phyloP scores from a whole-genome alignment of 129 eudicot genomes.

The Centella asiatica region DNA sequence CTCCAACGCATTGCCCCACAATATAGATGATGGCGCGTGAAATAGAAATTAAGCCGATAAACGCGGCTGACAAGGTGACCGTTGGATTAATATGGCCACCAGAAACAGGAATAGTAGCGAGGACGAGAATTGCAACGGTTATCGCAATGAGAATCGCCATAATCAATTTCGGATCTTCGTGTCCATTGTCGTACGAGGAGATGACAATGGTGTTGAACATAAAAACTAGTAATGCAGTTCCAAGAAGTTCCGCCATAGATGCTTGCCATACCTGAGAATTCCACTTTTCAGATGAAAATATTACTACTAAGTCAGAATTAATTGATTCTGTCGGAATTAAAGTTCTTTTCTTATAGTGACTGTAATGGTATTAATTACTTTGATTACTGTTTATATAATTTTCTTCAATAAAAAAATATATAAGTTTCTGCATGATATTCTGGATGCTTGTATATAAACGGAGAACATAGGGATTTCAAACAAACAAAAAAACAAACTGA shows the following conservation, averaged over 20 bases:
- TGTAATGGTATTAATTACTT: too few species aligned
- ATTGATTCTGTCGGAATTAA: too few species aligned
- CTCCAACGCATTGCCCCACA: constrained; percentile 64
- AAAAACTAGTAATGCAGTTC: constrained; percentile 60
- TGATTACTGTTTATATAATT: too few species aligned
- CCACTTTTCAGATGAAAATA: too few species aligned
- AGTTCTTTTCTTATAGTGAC: too few species aligned
- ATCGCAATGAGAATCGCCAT: constrained; percentile 38
- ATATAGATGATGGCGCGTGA: constrained; percentile 62
- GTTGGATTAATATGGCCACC: constrained; percentile 83
- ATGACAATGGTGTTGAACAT: constrained; percentile 66
- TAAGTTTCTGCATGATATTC: too few species aligned
- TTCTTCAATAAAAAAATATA: too few species aligned
- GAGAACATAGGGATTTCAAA: too few species aligned
- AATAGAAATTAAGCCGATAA: constrained; percentile 59
- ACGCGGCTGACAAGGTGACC: constrained; percentile 65
- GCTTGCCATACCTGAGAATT: constrained; percentile 94
- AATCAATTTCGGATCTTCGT: constrained; percentile 45
- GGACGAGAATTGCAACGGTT: constrained; percentile 44
- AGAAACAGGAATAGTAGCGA: constrained; percentile 57
- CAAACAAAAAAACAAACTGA: too few species aligned
- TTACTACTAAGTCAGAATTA: too few species aligned
- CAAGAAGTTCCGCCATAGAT: constrained; percentile 59
- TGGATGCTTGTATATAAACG: too few species aligned
- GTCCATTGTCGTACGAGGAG: constrained; percentile 40